phyloP scores from a whole-genome alignment of 148 eudicot genomes.

The Chenopodium suecicum region DNA sequence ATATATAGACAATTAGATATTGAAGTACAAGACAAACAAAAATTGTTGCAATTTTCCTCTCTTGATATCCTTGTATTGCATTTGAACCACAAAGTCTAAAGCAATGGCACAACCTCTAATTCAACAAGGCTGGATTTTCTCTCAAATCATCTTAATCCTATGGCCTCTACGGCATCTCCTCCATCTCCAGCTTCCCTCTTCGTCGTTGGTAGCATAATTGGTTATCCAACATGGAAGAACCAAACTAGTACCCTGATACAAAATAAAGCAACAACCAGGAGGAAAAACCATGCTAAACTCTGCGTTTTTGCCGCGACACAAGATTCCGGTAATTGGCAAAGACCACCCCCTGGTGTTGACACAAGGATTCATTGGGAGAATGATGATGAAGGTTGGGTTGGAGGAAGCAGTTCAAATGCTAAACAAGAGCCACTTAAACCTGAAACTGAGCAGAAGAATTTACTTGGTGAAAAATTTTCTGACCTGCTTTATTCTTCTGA shows the following conservation, averaged over 20 bases:
- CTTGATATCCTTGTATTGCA: constrained; percentile 8
- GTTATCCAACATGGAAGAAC: constrained; percentile 6
- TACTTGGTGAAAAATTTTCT: constrained; percentile 55
- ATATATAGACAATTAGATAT: no score
- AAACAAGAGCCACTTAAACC: constrained; percentile 34
- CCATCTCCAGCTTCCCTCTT: constrained; percentile 38
- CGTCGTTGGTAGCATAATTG: constrained; percentile 23
- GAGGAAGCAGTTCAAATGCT: constrained; percentile 38
- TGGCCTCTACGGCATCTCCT: constrained; percentile 56
- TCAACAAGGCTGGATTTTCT: constrained; percentile 6
- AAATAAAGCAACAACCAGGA: not conserved
- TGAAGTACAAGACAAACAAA: constrained; percentile 10
- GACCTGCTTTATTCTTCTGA: constrained; percentile 71
- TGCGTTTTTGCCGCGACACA: constrained; percentile 34
- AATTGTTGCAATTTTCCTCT: not conserved
- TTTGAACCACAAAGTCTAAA: constrained; percentile 28
- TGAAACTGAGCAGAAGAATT: constrained; percentile 37
- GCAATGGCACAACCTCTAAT: constrained; percentile 5
- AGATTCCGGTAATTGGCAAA: constrained; percentile 27
- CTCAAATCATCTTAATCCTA: constrained; percentile 15
- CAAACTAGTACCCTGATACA: constrained; percentile 15
- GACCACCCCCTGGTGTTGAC: constrained; percentile 58
- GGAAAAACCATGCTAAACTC: constrained; percentile 19
- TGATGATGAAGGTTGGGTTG: constrained; percentile 86
- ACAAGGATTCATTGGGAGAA: constrained; percentile 90